Percentiles rank a stretch among this genome's conserved stretches.
These are phyloP conservation scores for Baudoinia panamericana DNA, from an alignment of 495 filamentous ascomycete genomes.

Conservation along the genomic window DNA sequence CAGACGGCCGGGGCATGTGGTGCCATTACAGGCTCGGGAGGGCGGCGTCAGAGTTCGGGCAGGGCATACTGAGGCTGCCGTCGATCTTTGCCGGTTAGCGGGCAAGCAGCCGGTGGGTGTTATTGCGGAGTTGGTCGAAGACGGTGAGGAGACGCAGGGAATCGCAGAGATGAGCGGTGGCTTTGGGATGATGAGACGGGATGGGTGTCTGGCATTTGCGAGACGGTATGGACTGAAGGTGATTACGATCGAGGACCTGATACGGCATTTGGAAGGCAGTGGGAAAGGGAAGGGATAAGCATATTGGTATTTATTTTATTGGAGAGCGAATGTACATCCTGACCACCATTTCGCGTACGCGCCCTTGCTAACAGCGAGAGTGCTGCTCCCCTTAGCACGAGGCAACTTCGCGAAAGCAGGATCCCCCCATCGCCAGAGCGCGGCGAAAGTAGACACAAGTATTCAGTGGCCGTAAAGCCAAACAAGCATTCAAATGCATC, in stretches of 20 bases:
- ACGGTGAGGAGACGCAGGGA: conserved; percentile 33
- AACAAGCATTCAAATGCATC: too few relatives aligned
- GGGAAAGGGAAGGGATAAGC: conserved; percentile 8
- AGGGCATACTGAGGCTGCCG: conserved; percentile 85
- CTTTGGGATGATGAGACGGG: conserved; percentile 82
- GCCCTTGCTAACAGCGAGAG: too few relatives aligned
- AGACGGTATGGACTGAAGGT: conserved; percentile 79
- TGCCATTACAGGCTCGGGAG: conserved; percentile 65
- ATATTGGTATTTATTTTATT: too few relatives aligned
- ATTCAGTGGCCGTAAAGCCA: too few relatives aligned
- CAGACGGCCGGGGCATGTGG: conserved; percentile 77
- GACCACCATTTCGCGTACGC: too few relatives aligned
- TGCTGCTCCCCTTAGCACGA: too few relatives aligned
- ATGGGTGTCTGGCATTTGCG: conserved; percentile 82
- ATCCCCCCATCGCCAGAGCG: too few relatives aligned
- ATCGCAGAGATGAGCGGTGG: conserved; percentile 43
- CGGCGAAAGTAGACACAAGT: too few relatives aligned
- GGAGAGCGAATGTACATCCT: too few relatives aligned
- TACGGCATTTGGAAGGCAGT: conserved; percentile 52
- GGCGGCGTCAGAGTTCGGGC: conserved; percentile 67
- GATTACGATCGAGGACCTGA: conserved; percentile 88
- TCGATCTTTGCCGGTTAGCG: conserved; percentile 31
- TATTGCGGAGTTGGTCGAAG: conserved; percentile 49
- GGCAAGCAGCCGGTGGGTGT: conserved; percentile 50
- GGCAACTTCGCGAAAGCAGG: too few relatives aligned